Evolutionary conservation across 345 rosid genomes (phyloP), one percentile per base, ranked within the genome.

Genomic region (Adansonia digitata): DNA sequence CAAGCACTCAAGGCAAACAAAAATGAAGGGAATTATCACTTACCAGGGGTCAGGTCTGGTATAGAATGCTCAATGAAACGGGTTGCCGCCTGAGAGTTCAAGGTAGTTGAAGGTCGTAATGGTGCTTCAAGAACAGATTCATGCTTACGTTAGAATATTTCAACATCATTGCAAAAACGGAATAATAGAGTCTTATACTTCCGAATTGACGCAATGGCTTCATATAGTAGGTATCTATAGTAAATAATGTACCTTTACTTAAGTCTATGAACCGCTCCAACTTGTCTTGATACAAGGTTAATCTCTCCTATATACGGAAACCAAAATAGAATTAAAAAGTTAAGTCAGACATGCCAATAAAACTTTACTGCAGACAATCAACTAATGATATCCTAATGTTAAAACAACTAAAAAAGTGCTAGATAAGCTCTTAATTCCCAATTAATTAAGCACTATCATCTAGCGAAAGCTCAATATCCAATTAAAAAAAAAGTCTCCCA

Each of bases 31-130:
- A 77, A 22, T 39, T 15, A 79, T 22, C 55, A 69, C 84, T 45
- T 84, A 95, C 98, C 89, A 12, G 91, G 79, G 20, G 94, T 89
- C 61, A 95, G 98, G 78, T 88, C 91, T 45, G 97, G 93, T 79
- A 95, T 84, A 39, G 98, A 91, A 85, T 93, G 97, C 74, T 87
- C 88, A 18, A 95, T 93, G 84, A 95, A 86, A 62, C 97, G 98
- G 57, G 93, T 84, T 13, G 99, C 92, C 53, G 97, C 99, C 73
- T 75, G 93, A 82, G 81, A 81, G 84, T 95, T 93, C 81, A 95
- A 84, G 74, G 86, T 81, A 60, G 97, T 80, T 5, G 97, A 89
- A 53, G 91, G 97, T 31, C 85, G 91, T 71, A 81, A 77, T 48
- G 98, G 97, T 49, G 84, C 99, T 95, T 77, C 84, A 78, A 66